These are phyloP conservation scores for Eucalyptus sp. DNA, from an alignment of 345 rosid species.

Conservation along the genomic window DNA sequence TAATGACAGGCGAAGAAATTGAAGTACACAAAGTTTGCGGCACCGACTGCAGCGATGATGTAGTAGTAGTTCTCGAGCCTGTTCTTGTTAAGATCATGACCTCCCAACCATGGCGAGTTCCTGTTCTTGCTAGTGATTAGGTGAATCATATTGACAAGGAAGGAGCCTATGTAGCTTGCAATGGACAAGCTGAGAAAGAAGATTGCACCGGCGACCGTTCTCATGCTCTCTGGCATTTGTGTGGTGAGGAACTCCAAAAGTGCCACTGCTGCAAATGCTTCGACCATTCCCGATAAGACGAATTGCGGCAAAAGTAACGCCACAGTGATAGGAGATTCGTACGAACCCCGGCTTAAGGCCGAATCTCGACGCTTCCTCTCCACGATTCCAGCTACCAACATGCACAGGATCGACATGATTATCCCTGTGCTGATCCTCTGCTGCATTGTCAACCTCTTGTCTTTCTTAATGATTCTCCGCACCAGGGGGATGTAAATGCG, in stretches of 20 bases:
- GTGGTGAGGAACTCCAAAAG: constrained; percentile 59
- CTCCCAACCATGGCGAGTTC: constrained; percentile 42
- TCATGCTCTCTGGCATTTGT: constrained; percentile 62
- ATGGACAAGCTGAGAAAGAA: constrained; percentile 55
- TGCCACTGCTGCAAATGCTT: constrained; percentile 67
- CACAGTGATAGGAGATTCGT: constrained; percentile 29
- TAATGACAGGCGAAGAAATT: constrained; percentile 27
- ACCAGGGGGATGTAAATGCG: constrained; percentile 18
- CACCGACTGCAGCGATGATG: constrained; percentile 29
- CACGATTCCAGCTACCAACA: constrained; percentile 36
- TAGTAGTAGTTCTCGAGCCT: constrained; percentile 38
- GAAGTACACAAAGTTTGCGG: constrained; percentile 41
- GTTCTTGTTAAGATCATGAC: constrained; percentile 41
- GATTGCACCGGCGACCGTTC: constrained; percentile 62
- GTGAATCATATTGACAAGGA: constrained; percentile 29
- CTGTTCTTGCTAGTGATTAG: background rate
- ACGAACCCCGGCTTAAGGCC: constrained; percentile 25
- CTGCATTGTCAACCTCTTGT: constrained; percentile 24
- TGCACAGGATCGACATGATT: constrained; percentile 33
- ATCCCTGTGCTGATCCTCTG: constrained; percentile 51
- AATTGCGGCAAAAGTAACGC: constrained; percentile 52
- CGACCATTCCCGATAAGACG: constrained; percentile 39
- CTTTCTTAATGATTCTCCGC: constrained; percentile 2
- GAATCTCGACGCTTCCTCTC: constrained; percentile 31
- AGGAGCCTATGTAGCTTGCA: constrained; percentile 36